phyloP scores from a whole-genome alignment of 805 yeast genomes.

The Wickerhamiella azyma region DNA sequence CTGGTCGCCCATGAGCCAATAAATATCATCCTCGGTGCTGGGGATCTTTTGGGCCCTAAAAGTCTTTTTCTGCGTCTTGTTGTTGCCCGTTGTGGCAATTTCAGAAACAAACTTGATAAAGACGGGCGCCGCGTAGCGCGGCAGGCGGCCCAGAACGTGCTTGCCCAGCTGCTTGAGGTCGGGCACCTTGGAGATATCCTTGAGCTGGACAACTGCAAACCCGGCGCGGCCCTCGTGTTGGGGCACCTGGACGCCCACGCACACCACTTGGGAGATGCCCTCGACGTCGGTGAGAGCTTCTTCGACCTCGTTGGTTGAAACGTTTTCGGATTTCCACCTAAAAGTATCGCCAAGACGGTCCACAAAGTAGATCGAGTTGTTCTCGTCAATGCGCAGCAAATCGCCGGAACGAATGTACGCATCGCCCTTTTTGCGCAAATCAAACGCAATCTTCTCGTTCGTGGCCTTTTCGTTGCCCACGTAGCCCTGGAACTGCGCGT shows the following conservation, averaged over 20 bases:
- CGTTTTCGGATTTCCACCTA: constrained; percentile 94
- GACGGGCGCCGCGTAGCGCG: constrained; percentile 75
- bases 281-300: constrained; percentile 35
- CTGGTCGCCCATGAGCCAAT: constrained; percentile 46
- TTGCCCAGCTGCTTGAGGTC: constrained; percentile 29
- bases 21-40: constrained; percentile 37
- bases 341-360: constrained; percentile 92
- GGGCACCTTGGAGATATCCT: constrained; percentile 25
- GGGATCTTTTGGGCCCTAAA: constrained; percentile 28
- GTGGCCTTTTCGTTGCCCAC: constrained; percentile 69
- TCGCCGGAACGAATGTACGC: constrained; percentile 89
- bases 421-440: constrained; percentile 75
- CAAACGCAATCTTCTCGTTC: constrained; percentile 52
- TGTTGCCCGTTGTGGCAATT: constrained; percentile 63
- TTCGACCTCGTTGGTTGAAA: constrained; percentile 86
- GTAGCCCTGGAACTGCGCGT: constrained; percentile 78
- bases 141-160: constrained; percentile 36
- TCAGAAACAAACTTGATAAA: constrained; percentile 54
- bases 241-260: constrained; percentile 80
- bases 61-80: constrained; percentile 68
- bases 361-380: constrained; percentile 65
- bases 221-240: constrained; percentile 93
- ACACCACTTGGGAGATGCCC: constrained; percentile 43
- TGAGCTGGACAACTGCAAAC: constrained; percentile 58
- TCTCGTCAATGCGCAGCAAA: constrained; percentile 51